These are phyloP conservation scores for Sesbania bispinosa DNA, from an alignment of 306 rosid species.

Conservation along the genomic window DNA sequence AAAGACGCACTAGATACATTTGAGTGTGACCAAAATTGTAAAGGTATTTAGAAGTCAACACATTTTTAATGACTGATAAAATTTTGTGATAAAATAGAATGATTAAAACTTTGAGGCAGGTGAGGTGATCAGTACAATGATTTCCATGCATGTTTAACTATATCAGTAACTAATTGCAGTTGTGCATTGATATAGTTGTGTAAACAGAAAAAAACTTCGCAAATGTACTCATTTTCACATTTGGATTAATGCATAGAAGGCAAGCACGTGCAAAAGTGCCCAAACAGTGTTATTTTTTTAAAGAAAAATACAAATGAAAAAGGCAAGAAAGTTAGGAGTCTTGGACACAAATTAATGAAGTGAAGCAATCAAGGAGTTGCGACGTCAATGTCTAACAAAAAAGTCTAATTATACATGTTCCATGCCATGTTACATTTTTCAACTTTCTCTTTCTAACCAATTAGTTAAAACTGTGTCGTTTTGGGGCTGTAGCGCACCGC, in stretches of 20 bases:
- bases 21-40: neutral
- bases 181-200: neutral
- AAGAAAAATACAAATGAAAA: no score
- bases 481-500: neutral
- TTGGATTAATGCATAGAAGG: no score
- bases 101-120: neutral
- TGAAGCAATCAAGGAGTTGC: no score
- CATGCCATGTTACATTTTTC: neutral
- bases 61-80: neutral
- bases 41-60: neutral
- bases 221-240: no score
- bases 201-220: neutral
- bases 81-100: neutral
- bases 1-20: neutral
- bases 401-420: no score
- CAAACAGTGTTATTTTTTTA: no score
- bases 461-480: neutral
- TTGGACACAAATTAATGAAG: no score
- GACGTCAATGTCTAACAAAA: no score
- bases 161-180: neutral
- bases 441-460: neutral
- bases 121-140: no score
- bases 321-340: no score
- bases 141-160: neutral
- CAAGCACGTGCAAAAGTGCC: no score